Percentiles rank a stretch among this genome's conserved stretches.
These are phyloP conservation scores for Crassisporium funariophilum DNA, from an alignment of 768 basidiomycete species.

Conservation along the genomic window DNA sequence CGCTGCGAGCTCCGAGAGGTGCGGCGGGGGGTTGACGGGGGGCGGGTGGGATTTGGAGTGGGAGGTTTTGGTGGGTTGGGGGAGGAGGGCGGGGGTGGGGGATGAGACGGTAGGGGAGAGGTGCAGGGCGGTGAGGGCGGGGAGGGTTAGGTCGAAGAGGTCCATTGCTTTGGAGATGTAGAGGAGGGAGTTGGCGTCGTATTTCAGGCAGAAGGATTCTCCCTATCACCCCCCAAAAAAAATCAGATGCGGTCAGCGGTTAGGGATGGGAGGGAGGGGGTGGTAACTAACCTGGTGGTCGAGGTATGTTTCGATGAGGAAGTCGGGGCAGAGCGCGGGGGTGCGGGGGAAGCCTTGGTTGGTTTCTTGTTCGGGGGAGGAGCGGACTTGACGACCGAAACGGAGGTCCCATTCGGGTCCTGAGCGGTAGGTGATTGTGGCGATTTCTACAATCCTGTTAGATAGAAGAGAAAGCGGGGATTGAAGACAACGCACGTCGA, in stretches of 20 bases:
- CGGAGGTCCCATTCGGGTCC: conserved; percentile 99
- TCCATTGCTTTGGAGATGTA: conserved; percentile 99
- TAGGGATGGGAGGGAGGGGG: conserved; percentile 49
- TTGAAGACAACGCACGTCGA: conserved; percentile 60
- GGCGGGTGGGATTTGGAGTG: conserved; percentile 74
- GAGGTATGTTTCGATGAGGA: conserved; percentile 97
- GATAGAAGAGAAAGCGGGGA: background rate
- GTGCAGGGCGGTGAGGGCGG: conserved; percentile 70
- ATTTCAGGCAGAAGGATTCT: conserved; percentile 96
- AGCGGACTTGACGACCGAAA: conserved; percentile 80
- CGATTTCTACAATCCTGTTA: conserved; percentile 70
- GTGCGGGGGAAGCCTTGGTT: conserved; percentile 35
- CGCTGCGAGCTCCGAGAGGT: conserved; percentile 73
- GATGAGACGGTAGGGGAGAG: conserved; percentile 39
- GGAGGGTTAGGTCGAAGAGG: conserved; percentile 90
- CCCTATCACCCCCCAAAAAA: conserved; percentile 52
- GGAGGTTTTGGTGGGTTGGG: conserved; percentile 36
- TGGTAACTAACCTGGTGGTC: conserved; percentile 85
- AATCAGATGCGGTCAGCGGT: conserved; percentile 40
- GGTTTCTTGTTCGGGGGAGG: conserved; percentile 38
- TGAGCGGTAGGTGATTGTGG: conserved; percentile 98
- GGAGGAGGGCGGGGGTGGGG: conserved; percentile 17
- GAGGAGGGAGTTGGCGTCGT: conserved; percentile 98
- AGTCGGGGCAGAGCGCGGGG: conserved; percentile 93
- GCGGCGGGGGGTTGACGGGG: conserved; percentile 70